These are phyloP conservation scores for Cytospora mali DNA, from an alignment of 2,329 filamentous ascomycete species.

Conservation along the genomic window DNA sequence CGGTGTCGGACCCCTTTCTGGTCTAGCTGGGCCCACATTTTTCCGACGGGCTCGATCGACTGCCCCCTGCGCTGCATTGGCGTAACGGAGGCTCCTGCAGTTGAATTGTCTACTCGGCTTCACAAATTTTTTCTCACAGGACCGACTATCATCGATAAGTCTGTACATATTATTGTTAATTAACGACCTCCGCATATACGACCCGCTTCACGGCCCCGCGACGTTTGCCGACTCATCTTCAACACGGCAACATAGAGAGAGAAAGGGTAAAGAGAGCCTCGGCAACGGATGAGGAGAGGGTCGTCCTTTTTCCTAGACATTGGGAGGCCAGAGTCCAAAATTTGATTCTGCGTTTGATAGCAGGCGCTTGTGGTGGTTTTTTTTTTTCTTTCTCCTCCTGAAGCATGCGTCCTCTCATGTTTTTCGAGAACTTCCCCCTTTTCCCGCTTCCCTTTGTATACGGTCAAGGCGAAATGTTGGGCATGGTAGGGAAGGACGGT, in stretches of 20 bases:
- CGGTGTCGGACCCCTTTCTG: not conserved
- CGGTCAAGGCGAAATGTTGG: not conserved
- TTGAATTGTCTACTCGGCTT: not conserved
- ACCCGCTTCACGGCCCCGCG: slow-evolving; percentile 2
- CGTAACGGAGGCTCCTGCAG: not conserved
- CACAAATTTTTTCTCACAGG: not conserved
- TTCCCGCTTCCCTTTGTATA: not conserved
- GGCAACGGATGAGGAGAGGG: not conserved
- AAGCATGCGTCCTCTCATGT: not conserved
- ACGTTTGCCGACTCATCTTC: not conserved
- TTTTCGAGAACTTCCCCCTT: not conserved
- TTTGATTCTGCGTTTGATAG: not conserved
- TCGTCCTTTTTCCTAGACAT: not conserved
- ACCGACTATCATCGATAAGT: not conserved
- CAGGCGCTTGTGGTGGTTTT: not conserved
- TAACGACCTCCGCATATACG: not conserved
- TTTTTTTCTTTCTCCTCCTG: not conserved
- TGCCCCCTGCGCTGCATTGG: not conserved
- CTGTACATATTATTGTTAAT: not conserved
- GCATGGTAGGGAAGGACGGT: not conserved
- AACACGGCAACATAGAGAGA: not conserved
- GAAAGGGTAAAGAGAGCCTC: not conserved
- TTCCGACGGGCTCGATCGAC: not conserved
- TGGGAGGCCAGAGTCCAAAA: not conserved
- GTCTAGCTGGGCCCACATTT: not conserved